These are phyloP conservation scores for Phaeophleospora eucalypticola DNA, from an alignment of 2,329 filamentous ascomycete species.

Conservation along the genomic window DNA sequence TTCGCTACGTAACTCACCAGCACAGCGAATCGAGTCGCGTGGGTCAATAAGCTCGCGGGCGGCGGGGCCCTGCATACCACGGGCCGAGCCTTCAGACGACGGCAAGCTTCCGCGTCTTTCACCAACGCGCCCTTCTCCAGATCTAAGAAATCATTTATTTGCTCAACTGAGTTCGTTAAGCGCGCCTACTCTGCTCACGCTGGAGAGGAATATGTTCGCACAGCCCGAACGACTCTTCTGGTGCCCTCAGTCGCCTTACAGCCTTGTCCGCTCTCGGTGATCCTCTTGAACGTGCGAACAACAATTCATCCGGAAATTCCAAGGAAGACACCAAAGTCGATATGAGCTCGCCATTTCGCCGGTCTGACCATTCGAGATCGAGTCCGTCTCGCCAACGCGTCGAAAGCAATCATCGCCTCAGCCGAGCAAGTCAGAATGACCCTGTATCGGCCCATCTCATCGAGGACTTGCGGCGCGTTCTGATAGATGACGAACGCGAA, in stretches of 20 bases:
- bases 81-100: too few relatives aligned
- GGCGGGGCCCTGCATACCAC: too few relatives aligned
- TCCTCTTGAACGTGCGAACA: not conserved
- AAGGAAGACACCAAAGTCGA: not conserved
- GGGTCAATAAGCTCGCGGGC: too few relatives aligned
- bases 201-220: too few relatives aligned
- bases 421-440: slow-evolving; percentile 6
- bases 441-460: slow-evolving; percentile 7
- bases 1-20: too few relatives aligned
- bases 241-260: not conserved
- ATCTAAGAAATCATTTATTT: too few relatives aligned
- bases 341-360: slow-evolving; percentile 17
- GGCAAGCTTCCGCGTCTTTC: too few relatives aligned
- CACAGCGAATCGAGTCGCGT: too few relatives aligned
- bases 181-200: too few relatives aligned
- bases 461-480: slow-evolving; percentile 16
- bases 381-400: slow-evolving; percentile 13
- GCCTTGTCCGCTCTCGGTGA: not conserved
- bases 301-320: not conserved
- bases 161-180: too few relatives aligned
- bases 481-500: slow-evolving; percentile 14
- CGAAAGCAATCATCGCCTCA: slow-evolving; percentile 7
- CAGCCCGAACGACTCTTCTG: not conserved
- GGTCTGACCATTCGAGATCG: slow-evolving; percentile 10
- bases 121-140: too few relatives aligned